Percentiles rank a stretch among this genome's conserved stretches.
These are phyloP conservation scores for Eutrema salsugineum DNA, from an alignment of 441 rosid genomes.

Conservation along the genomic window DNA sequence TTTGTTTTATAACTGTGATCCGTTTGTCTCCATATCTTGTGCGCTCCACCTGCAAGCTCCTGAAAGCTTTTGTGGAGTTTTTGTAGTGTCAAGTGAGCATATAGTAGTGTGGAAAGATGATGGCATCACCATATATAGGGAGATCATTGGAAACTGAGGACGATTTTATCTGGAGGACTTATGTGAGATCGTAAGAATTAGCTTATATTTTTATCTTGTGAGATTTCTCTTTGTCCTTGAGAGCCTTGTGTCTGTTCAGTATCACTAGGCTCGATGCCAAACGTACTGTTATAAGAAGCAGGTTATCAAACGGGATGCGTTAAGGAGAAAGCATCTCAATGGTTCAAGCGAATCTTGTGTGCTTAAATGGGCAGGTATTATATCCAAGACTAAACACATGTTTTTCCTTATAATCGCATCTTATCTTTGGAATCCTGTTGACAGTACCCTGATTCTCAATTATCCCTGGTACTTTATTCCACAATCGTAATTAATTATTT, in stretches of 20 bases:
- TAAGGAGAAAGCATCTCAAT: background rate
- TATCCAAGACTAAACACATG: background rate
- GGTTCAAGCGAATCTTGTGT: background rate
- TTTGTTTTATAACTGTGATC: background rate
- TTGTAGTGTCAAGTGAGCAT: background rate
- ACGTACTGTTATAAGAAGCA: constrained; percentile 1
- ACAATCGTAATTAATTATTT: constrained; percentile 1
- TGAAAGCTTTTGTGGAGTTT: constrained; percentile 7
- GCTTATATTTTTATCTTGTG: background rate
- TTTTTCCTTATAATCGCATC: background rate
- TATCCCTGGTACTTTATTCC: constrained; percentile 24
- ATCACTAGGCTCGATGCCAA: background rate
- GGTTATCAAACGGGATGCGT: background rate
- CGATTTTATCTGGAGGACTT: background rate
- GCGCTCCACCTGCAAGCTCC: background rate
- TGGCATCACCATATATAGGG: background rate
- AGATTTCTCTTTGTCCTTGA: background rate
- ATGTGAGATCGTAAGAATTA: background rate
- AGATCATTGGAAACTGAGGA: background rate
- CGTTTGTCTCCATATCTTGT: background rate
- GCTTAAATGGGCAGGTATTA: constrained; percentile 5
- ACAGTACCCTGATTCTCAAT: background rate
- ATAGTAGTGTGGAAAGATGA: background rate
- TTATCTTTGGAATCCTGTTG: background rate
- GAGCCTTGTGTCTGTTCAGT: background rate